Evolutionary conservation across 1,139 yeast species (phyloP).

Genomic region (Kodamaea anthophila): DNA sequence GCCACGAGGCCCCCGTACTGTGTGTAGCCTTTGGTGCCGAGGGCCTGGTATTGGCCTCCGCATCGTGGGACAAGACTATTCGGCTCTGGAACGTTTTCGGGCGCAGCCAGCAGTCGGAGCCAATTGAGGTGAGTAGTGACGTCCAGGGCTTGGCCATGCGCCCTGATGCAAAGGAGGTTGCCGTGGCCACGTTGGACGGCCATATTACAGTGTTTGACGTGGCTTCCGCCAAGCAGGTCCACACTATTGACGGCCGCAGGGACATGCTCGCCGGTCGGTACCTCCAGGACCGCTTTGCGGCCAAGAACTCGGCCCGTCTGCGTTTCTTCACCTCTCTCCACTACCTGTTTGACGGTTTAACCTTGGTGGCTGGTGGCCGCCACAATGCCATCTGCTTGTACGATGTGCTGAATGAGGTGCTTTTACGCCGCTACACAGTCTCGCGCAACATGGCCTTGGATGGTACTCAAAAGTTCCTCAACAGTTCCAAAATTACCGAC

Average conservation of each 20-base stretch:
- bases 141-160: constrained; percentile 81
- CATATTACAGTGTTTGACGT: constrained; percentile 79
- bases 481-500: constrained; percentile 78
- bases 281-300: constrained; percentile 71
- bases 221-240: constrained; percentile 73
- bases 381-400: constrained; percentile 87
- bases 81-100: constrained; percentile 91
- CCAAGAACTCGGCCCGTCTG: constrained; percentile 77
- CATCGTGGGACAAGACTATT: constrained; percentile 95
- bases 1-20: constrained; percentile 95
- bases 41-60: constrained; percentile 74
- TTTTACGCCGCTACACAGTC: constrained; percentile 73
- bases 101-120: constrained; percentile 81
- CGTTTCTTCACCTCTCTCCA: constrained; percentile 76
- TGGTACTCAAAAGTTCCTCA: constrained; percentile 77
- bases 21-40: constrained; percentile 82
- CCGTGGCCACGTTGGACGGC: constrained; percentile 87
- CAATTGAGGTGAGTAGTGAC: constrained; percentile 78
- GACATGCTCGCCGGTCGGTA: constrained; percentile 89
- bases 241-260: constrained; percentile 77
- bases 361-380: constrained; percentile 88
- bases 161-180: constrained; percentile 88
- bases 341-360: constrained; percentile 85
- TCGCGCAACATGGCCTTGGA: constrained; percentile 87
- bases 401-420: constrained; percentile 81